phyloP scores from a whole-genome alignment of 2,329 filamentous ascomycete species.

The Diplodia mutila region DNA sequence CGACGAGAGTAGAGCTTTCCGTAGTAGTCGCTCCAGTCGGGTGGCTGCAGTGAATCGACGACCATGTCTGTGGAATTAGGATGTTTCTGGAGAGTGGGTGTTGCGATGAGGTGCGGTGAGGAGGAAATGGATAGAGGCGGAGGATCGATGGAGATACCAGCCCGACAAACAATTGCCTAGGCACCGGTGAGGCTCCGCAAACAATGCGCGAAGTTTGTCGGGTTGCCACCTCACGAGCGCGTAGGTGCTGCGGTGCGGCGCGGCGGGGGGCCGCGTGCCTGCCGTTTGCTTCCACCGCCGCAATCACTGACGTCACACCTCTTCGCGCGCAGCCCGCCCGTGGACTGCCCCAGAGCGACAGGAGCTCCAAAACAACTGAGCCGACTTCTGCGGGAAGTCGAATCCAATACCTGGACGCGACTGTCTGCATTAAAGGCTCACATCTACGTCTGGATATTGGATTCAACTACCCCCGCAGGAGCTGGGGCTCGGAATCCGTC shows the following conservation, averaged over 20 bases:
- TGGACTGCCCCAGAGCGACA: too few relatives aligned
- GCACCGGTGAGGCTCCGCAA: not conserved
- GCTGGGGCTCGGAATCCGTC: too few relatives aligned
- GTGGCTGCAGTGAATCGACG: not conserved
- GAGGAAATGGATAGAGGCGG: not conserved
- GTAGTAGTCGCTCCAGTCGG: constrained; percentile 29
- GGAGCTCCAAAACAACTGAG: too few relatives aligned
- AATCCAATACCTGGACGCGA: too few relatives aligned
- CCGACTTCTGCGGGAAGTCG: too few relatives aligned
- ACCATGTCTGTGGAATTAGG: not conserved
- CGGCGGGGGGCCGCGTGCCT: not conserved
- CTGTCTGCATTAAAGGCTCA: too few relatives aligned
- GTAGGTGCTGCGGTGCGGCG: not conserved
- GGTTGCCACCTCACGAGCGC: too few relatives aligned
- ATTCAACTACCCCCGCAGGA: too few relatives aligned
- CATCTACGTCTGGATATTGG: too few relatives aligned
- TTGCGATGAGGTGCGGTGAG: not conserved
- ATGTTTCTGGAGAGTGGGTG: not conserved
- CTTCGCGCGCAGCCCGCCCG: not conserved
- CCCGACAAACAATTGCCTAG: not conserved
- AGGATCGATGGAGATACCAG: not conserved
- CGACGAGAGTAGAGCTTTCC: constrained; percentile 42
- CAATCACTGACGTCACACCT: not conserved
- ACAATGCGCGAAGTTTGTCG: too few relatives aligned
- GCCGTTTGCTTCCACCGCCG: not conserved